A percentile compares a stretch with the other conserved stretches of the same genome.
Evolutionary conservation across 2,329 filamentous ascomycete genomes (phyloP).

Genomic region (Neophaeococcomyces mojaviensis): DNA sequence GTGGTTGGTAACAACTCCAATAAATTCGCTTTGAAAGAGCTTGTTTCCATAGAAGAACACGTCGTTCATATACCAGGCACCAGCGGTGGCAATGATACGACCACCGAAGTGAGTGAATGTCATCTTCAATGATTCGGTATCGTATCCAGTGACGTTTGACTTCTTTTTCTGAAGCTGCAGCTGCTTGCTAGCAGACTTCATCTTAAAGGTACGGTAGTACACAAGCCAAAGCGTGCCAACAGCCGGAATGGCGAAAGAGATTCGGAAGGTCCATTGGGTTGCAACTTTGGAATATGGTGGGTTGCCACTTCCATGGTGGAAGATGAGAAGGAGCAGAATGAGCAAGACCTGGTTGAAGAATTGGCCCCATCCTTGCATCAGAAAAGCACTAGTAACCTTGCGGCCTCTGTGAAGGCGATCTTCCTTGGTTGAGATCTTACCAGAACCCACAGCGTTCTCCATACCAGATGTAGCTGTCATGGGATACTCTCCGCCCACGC

Average conservation of each 20-base stretch:
- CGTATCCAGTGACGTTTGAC: slow-evolving; percentile 82
- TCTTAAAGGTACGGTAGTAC: slow-evolving; percentile 93
- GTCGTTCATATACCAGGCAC: slow-evolving; percentile 91
- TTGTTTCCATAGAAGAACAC: slow-evolving; percentile 99
- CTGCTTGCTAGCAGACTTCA: slow-evolving; percentile 80
- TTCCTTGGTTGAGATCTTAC: slow-evolving; percentile 80
- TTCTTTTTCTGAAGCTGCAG: slow-evolving; percentile 78
- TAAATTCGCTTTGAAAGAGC: slow-evolving; percentile 89
- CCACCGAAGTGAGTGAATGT: slow-evolving; percentile 79
- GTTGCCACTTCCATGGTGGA: slow-evolving; percentile 70
- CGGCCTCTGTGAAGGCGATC: slow-evolving; percentile 92
- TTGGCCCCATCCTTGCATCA: slow-evolving; percentile 99
- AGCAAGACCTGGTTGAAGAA: slow-evolving; percentile 87
- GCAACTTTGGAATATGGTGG: slow-evolving; percentile 71
- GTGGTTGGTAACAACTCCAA: slow-evolving; percentile 65
- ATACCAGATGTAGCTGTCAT: slow-evolving; percentile 95
- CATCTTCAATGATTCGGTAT: slow-evolving; percentile 69
- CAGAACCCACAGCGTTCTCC: slow-evolving; percentile 79
- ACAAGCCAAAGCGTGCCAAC: slow-evolving; percentile 88
- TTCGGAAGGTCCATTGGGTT: slow-evolving; percentile 82
- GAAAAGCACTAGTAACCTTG: slow-evolving; percentile 89
- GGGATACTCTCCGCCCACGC: slow-evolving; percentile 57
- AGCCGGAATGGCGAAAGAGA: slow-evolving; percentile 87
- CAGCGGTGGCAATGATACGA: slow-evolving; percentile 77
- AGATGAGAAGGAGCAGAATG: slow-evolving; percentile 78